These are phyloP conservation scores for Erodium texanum DNA, from an alignment of 441 rosid genomes.

Conservation along the genomic window DNA sequence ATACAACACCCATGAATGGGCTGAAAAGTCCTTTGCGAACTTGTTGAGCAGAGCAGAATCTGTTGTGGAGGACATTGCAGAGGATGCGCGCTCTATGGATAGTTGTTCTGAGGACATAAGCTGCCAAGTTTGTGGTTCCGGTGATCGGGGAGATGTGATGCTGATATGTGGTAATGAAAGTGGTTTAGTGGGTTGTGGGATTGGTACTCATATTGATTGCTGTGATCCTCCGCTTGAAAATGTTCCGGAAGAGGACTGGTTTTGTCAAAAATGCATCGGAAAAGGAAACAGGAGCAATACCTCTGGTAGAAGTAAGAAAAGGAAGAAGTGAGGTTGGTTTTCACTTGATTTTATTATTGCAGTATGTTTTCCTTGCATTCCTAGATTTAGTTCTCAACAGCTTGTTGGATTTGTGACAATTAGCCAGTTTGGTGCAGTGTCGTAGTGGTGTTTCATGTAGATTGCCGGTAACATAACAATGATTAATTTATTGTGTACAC, in stretches of 20 bases:
- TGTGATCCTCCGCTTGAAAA: conserved; percentile 50
- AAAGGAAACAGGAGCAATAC: conserved; percentile 8
- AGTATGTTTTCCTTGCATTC: no score
- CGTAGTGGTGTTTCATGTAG: no score
- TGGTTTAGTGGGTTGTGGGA: conserved; percentile 51
- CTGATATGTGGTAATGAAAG: conserved; percentile 55
- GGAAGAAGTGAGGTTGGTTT: conserved; percentile 13
- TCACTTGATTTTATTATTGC: background rate
- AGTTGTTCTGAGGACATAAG: conserved; percentile 20
- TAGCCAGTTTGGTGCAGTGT: no score
- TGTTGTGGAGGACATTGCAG: conserved; percentile 8
- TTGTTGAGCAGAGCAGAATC: conserved; percentile 39
- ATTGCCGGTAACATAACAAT: no score
- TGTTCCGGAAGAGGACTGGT: conserved; percentile 66
- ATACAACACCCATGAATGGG: conserved; percentile 67
- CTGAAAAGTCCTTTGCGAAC: conserved; percentile 51
- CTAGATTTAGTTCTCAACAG: no score
- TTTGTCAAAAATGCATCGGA: conserved; percentile 39
- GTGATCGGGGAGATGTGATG: conserved; percentile 58
- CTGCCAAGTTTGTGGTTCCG: conserved; percentile 45
- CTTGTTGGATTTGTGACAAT: no score
- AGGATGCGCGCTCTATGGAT: conserved; percentile 9
- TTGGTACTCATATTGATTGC: conserved; percentile 56
- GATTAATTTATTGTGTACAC: no score
- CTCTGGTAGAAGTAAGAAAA: conserved; percentile 17